Conservation (phyloP, 441 rosid genomes). For the Omphalea diandra region DNA sequence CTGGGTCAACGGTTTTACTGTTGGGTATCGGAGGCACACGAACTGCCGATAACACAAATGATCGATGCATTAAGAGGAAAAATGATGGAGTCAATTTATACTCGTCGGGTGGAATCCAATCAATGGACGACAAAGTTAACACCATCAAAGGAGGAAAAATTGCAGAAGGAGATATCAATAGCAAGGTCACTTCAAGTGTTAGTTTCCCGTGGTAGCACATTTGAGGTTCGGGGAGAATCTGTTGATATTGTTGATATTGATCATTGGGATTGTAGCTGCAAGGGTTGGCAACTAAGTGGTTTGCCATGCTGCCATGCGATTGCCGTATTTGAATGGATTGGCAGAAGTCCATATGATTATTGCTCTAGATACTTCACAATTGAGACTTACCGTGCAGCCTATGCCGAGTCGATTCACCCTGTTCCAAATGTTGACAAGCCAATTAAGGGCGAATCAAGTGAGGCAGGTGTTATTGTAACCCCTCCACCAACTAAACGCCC, state of each 20-base stretch:
- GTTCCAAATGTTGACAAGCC: slow-evolving; percentile 41
- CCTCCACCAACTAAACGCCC: slow-evolving; percentile 41
- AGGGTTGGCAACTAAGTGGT: slow-evolving; percentile 39
- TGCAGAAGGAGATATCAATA: slow-evolving; percentile 24
- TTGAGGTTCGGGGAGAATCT: slow-evolving; percentile 45
- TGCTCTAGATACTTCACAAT: slow-evolving; percentile 38
- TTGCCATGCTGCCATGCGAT: slow-evolving; percentile 45
- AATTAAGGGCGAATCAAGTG: slow-evolving; percentile 22
- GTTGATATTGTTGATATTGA: slow-evolving; percentile 33
- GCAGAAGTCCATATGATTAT: slow-evolving; percentile 37
- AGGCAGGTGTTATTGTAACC: slow-evolving; percentile 26
- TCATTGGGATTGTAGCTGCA: slow-evolving; percentile 43
- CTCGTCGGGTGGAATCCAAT: slow-evolving; percentile 25
- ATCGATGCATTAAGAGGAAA: slow-evolving; percentile 27
- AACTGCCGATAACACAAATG: slow-evolving; percentile 30
- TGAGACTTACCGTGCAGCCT: slow-evolving; percentile 33
- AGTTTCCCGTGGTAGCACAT: slow-evolving; percentile 32
- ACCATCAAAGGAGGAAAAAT: slow-evolving; percentile 24
- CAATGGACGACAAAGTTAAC: slow-evolving; percentile 30
- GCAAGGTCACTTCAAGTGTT: slow-evolving; percentile 32
- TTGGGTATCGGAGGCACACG: slow-evolving; percentile 32
- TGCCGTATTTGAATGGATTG: slow-evolving; percentile 33
- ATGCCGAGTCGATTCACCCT: slow-evolving; percentile 39
- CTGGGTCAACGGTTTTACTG: slow-evolving; percentile 36
- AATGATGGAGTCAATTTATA: slow-evolving; percentile 28